Evolutionary conservation across 1,284 basidiomycete genomes (phyloP).

Genomic region (Pyrrhoderma lamaoense): DNA sequence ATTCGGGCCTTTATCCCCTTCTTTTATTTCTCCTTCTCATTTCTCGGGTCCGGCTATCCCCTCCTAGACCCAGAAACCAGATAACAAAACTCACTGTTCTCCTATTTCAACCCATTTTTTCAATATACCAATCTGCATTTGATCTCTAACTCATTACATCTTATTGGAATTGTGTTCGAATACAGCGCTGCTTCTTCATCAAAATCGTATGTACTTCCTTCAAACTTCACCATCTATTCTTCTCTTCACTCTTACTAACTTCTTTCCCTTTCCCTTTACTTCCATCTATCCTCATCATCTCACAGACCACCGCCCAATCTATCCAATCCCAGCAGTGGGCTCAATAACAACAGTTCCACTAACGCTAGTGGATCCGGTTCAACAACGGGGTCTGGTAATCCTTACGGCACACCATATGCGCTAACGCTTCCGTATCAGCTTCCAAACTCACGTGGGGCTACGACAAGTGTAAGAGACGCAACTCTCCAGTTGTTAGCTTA

Average conservation of each 20-base stretch:
- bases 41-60: too few relatives aligned
- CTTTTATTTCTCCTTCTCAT: background rate
- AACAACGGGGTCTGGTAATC: background rate
- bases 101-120: too few relatives aligned
- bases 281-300: too few relatives aligned
- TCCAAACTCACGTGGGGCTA: conserved; percentile 33
- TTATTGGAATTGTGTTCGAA: too few relatives aligned
- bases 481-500: conserved; percentile 59
- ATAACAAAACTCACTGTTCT: too few relatives aligned
- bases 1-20: background rate
- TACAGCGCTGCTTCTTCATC: conserved; percentile 8
- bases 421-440: conserved; percentile 22
- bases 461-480: conserved; percentile 43
- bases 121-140: too few relatives aligned
- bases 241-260: background rate
- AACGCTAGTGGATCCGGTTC: too few relatives aligned
- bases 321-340: conserved; percentile 5
- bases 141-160: too few relatives aligned
- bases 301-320: conserved; percentile 2
- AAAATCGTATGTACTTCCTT: conserved; percentile 15
- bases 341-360: too few relatives aligned
- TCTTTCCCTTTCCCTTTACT: too few relatives aligned
- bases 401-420: conserved; percentile 14
- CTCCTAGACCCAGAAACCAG: too few relatives aligned
- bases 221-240: conserved; percentile 1